These are phyloP conservation scores for Chalciporus piperatus DNA, from an alignment of 768 basidiomycete species.

Conservation along the genomic window DNA sequence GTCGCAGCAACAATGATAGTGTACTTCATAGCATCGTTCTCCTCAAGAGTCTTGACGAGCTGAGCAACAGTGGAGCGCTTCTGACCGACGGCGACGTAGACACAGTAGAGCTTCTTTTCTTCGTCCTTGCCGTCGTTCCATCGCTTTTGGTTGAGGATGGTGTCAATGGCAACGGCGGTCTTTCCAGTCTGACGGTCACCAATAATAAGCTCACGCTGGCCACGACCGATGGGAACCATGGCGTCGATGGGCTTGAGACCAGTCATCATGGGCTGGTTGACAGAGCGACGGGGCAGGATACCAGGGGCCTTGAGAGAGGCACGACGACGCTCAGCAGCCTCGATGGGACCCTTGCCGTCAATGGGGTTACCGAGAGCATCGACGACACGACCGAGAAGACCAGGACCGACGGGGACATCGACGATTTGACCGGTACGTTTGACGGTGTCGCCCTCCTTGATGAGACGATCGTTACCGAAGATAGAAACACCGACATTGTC, in stretches of 20 bases:
- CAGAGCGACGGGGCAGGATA: constrained; percentile 98
- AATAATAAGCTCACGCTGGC: constrained; percentile 99
- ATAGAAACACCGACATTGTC: constrained; percentile 99
- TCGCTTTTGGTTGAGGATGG: constrained; percentile 99
- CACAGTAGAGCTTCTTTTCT: constrained; percentile 98
- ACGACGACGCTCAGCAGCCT: constrained; percentile 91
- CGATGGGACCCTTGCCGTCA: constrained; percentile 97
- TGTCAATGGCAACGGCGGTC: constrained; percentile 99
- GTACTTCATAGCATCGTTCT: constrained; percentile 99
- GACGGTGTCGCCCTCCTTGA: constrained; percentile 99
- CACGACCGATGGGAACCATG: constrained; percentile 99
- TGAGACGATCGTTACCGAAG: constrained; percentile 96
- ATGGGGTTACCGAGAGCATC: constrained; percentile 99
- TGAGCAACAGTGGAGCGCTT: constrained; percentile 99
- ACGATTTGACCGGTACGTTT: constrained; percentile 99
- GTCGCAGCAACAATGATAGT: constrained; percentile 99
- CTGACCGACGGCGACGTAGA: constrained; percentile 99
- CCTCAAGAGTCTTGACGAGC: constrained; percentile 98
- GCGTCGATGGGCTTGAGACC: constrained; percentile 99
- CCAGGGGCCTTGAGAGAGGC: constrained; percentile 98
- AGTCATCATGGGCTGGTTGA: constrained; percentile 99
- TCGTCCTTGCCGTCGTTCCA: constrained; percentile 99
- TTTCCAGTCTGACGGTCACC: constrained; percentile 99
- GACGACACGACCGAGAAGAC: constrained; percentile 97
- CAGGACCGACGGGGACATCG: constrained; percentile 98